phyloP scores from a whole-genome alignment of 2,329 filamentous ascomycete species.

The Talaromyces marneffei region DNA sequence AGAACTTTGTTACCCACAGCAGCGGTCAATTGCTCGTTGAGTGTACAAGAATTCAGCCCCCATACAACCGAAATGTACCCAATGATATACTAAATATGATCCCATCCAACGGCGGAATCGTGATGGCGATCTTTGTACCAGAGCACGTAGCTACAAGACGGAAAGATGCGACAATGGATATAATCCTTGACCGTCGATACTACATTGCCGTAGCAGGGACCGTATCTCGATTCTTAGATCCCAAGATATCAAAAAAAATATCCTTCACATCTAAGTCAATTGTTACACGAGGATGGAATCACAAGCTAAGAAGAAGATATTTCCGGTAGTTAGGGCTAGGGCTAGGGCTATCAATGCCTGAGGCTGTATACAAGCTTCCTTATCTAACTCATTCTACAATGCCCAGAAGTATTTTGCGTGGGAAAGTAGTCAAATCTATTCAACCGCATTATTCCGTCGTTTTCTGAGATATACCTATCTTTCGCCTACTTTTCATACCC shows the following conservation, averaged over 20 bases:
- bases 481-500: neutral
- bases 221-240: neutral
- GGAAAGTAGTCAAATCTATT: neutral
- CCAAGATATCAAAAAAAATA: neutral
- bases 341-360: neutral
- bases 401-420: neutral
- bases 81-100: neutral
- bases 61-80: slow-evolving; percentile 29
- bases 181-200: neutral
- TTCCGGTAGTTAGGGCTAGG: neutral
- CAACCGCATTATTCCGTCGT: neutral
- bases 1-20: slow-evolving; percentile 58
- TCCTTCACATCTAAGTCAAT: neutral
- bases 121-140: neutral
- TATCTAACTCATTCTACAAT: neutral
- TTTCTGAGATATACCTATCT: neutral
- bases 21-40: slow-evolving; percentile 57
- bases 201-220: neutral
- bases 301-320: neutral
- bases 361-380: neutral
- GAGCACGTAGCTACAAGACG: neutral
- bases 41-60: slow-evolving; percentile 54
- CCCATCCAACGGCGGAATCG: neutral
- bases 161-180: neutral
- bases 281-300: neutral